Evolutionary conservation across 2,329 filamentous ascomycete species (phyloP).

Genomic region (Daldinia sp.): DNA sequence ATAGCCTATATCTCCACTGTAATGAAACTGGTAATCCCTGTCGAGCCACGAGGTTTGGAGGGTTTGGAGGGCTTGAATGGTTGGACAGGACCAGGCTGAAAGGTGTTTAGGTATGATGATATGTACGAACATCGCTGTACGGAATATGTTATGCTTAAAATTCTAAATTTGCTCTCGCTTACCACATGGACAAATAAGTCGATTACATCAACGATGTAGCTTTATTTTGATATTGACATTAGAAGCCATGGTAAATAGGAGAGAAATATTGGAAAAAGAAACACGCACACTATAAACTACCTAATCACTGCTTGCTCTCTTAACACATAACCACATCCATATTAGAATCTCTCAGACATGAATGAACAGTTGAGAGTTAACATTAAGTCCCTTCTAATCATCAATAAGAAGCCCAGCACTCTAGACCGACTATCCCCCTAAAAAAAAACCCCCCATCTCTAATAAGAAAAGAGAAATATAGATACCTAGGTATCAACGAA

Average conservation of each 20-base stretch:
- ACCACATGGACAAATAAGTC: background rate
- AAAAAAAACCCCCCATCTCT: background rate
- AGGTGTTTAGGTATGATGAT: background rate
- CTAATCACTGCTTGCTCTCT: slow-evolving; percentile 12
- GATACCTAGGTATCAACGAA: background rate
- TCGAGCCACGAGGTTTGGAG: slow-evolving; percentile 32
- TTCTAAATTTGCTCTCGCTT: background rate
- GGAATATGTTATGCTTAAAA: slow-evolving; percentile 23
- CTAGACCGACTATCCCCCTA: background rate
- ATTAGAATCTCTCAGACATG: slow-evolving; percentile 15
- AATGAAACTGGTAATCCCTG: slow-evolving; percentile 38
- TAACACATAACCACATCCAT: slow-evolving; percentile 9
- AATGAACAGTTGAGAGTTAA: slow-evolving; percentile 13
- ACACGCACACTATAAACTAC: slow-evolving; percentile 12
- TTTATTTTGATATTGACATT: slow-evolving; percentile 2
- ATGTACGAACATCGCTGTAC: background rate
- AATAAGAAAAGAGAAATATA: background rate
- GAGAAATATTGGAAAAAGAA: background rate
- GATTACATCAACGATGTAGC: background rate
- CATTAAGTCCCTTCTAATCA: background rate
- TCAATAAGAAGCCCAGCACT: background rate
- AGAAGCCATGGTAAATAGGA: background rate
- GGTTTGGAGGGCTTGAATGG: slow-evolving; percentile 10
- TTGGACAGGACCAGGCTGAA: slow-evolving; percentile 4
- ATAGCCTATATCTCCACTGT: slow-evolving; percentile 21